phyloP scores from a whole-genome alignment of 164 flowering plant species.

The Annona cherimola region DNA sequence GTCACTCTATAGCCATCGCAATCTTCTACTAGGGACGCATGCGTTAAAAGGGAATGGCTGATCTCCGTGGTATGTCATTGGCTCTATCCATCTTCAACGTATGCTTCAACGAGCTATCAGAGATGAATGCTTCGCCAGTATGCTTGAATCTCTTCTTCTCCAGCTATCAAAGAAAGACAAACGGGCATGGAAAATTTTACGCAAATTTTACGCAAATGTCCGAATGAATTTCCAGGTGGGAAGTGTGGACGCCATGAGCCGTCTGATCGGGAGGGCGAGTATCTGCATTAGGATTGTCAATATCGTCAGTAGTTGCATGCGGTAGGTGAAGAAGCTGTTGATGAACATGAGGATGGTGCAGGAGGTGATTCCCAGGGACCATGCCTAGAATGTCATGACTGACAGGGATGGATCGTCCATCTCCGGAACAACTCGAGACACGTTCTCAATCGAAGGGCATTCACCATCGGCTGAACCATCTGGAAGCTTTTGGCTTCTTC shows the following conservation, averaged over 20 bases:
- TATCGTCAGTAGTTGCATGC: conserved; percentile 79
- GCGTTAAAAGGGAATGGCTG: no score
- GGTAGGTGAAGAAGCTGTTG: conserved; percentile 86
- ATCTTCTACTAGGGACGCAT: no score
- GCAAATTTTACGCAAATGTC: no score
- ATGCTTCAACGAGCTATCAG: no score
- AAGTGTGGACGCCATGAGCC: conserved; percentile 68
- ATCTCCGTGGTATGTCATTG: no score
- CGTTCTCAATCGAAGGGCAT: conserved; percentile 67
- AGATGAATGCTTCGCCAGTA: no score
- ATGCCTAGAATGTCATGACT: conserved; percentile 86
- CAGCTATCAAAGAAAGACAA: no score
- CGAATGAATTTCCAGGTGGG: conserved; percentile 44
- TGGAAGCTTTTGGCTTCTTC: background rate
- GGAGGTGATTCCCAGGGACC: conserved; percentile 63
- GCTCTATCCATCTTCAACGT: no score
- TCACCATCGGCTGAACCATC: conserved; percentile 6
- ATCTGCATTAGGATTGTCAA: conserved; percentile 88
- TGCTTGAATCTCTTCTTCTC: no score
- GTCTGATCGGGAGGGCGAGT: conserved; percentile 68
- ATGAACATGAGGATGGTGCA: conserved; percentile 71
- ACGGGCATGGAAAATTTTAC: no score
- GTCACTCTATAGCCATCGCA: no score
- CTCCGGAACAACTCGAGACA: conserved; percentile 81
- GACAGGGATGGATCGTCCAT: conserved; percentile 83